A percentile compares a stretch with the other conserved stretches of the same genome.
These are phyloP conservation scores for Dorcoceras hygrometricum DNA, from an alignment of 257 asterid species.

Conservation along the genomic window DNA sequence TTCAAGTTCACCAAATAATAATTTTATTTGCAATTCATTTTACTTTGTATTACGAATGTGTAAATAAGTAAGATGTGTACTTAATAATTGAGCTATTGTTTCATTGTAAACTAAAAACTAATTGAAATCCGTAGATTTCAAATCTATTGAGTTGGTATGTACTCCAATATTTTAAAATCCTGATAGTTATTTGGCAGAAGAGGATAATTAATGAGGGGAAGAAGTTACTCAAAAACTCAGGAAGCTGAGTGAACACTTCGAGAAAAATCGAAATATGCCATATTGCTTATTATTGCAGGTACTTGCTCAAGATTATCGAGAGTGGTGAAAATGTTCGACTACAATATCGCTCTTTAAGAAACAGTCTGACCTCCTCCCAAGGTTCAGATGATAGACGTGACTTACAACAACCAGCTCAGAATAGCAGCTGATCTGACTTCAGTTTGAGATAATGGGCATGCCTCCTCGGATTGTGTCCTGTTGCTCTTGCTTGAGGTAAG, in stretches of 20 bases:
- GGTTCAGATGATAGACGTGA: conserved; percentile 51
- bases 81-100: no score
- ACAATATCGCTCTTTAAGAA: conserved; percentile 88
- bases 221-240: not conserved
- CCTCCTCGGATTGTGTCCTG: conserved; percentile 7
- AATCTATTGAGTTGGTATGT: no score
- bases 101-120: no score
- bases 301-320: conserved; percentile 73
- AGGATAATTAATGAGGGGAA: not conserved
- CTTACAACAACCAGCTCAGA: conserved; percentile 62
- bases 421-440: conserved; percentile 45
- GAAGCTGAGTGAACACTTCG: not conserved
- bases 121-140: no score
- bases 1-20: no score
- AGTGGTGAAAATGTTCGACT: conserved; percentile 85
- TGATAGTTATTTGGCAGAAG: no score
- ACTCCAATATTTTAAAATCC: no score
- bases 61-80: no score
- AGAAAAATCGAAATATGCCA: not conserved
- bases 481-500: conserved; percentile 8
- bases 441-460: conserved; percentile 14
- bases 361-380: conserved; percentile 44
- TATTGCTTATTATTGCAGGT: conserved; percentile 42
- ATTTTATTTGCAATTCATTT: no score
- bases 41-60: no score